Percentiles rank a stretch among this genome's conserved stretches.
These are phyloP conservation scores for Fraxinus dipetala DNA, from an alignment of 305 asterid genomes.

Conservation along the genomic window DNA sequence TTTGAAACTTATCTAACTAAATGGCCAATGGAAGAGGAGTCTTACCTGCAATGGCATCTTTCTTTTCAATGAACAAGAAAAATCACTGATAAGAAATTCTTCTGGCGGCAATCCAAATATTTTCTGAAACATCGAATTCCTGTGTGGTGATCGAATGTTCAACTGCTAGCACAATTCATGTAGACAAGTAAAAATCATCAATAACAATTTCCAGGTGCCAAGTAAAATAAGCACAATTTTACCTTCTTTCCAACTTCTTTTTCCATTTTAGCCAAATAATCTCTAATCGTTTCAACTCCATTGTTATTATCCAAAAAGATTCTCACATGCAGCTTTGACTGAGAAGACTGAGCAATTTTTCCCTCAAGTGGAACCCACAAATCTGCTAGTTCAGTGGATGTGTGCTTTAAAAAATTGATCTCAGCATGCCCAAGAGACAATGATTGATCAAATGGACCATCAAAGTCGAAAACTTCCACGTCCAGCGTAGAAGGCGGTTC, in stretches of 20 bases:
- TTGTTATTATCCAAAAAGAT: slow-evolving; percentile 77
- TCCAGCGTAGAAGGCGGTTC: slow-evolving; percentile 88
- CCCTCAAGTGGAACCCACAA: slow-evolving; percentile 84
- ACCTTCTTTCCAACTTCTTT: slow-evolving; percentile 96
- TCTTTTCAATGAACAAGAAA: slow-evolving; percentile 76
- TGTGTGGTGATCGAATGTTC: slow-evolving; percentile 74
- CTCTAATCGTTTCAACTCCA: slow-evolving; percentile 82
- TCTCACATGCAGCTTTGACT: slow-evolving; percentile 71
- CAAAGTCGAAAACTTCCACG: slow-evolving; percentile 78
- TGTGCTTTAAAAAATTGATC: slow-evolving; percentile 76
- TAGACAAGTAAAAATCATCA: neutral
- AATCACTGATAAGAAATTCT: slow-evolving; percentile 83
- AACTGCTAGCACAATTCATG: slow-evolving; percentile 47
- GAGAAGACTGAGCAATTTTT: slow-evolving; percentile 65
- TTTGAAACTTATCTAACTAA: neutral
- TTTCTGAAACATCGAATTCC: slow-evolving; percentile 72
- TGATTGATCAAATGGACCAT: slow-evolving; percentile 76
- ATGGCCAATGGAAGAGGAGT: neutral
- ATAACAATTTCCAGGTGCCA: slow-evolving; percentile 14
- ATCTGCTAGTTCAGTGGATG: slow-evolving; percentile 76
- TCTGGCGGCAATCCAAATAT: slow-evolving; percentile 74
- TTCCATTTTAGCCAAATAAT: slow-evolving; percentile 70
- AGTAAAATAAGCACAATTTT: slow-evolving; percentile 7
- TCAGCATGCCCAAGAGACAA: slow-evolving; percentile 77
- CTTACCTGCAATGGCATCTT: slow-evolving; percentile 85